Evolutionary conservation across 1,284 basidiomycete genomes (phyloP).

Genomic region (Xerocomus cyaneibrunnescens): DNA sequence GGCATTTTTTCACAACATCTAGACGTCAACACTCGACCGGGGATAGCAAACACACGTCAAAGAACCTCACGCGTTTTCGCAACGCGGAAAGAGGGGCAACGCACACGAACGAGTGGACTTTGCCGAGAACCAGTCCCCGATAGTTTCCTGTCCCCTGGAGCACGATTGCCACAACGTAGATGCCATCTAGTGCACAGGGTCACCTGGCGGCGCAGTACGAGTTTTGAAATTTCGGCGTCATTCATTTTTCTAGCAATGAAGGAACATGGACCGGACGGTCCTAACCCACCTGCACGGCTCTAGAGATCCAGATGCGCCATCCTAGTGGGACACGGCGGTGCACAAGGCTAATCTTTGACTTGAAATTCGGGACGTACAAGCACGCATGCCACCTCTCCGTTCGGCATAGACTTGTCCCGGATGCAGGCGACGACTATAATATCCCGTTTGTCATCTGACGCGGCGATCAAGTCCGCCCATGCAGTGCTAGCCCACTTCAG

Average conservation of each 20-base stretch:
- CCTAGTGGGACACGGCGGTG: background rate
- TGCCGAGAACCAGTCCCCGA: background rate
- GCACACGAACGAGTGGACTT: background rate
- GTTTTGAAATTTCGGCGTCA: background rate
- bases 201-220: background rate
- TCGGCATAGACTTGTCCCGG: background rate
- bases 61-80: background rate
- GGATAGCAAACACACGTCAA: background rate
- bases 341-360: constrained; percentile 13
- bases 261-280: background rate
- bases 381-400: too few relatives aligned
- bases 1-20: background rate
- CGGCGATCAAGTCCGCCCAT: too few relatives aligned
- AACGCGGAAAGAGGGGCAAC: background rate
- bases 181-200: background rate
- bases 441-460: too few relatives aligned
- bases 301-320: background rate
- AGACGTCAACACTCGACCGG: background rate
- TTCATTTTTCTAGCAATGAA: background rate
- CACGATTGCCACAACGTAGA: background rate
- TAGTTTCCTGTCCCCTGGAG: background rate
- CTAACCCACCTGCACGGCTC: background rate
- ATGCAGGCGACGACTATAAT: background rate
- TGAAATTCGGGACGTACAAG: too few relatives aligned
- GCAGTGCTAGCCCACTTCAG: too few relatives aligned